Evolutionary conservation across 805 yeast species (phyloP), one percentile per base, ranked within the genome.

Genomic region (Wickerhamomyces subpelliculosus): DNA sequence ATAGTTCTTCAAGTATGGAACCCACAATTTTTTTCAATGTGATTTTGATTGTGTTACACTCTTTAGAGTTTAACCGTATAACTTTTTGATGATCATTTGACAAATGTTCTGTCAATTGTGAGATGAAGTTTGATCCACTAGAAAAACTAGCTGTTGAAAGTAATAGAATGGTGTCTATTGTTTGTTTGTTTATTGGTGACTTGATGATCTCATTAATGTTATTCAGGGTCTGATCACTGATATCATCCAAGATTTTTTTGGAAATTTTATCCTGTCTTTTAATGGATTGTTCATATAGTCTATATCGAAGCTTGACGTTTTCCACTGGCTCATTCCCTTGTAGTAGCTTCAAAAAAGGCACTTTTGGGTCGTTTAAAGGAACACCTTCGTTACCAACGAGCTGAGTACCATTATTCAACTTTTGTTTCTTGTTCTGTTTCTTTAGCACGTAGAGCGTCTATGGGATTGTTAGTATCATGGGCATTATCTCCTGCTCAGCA

Each of bases 1-100:
- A n/a, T n/a, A n/a, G n/a, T n/a, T n/a, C n/a, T n/a, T 38, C 37
- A 1, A 43, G 37, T 8, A 48, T 33, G 5, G 46, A 36, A 6
- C 39, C 34, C 12, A 52, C 50, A n/a, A 54, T 46, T 5, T 40
- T 37, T 38, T 45, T 53, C 32, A 54, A 21, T 1, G 48, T 38
- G 12, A 43, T 37, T 34, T 48, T 53, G 44, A 54, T 50, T 5
- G 59, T 54, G 1, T 49, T 45, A 10, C 45, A 46, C 25, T 54
- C 57, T 39, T 52, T 54, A 2, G 59, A 46, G 33, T 40, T 46
- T 27, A 54, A 25, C 3, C 43, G 19, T 8, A 54, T 38, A 8
- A 47, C 38, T 25, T 40, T 51, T 22, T 39, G 34, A 14, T 40
- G 34, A 7, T 36, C 26, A 16, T 29, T 28, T 4, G 37, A 22